A percentile compares a stretch with the other conserved stretches of the same genome.
phyloP scores from a whole-genome alignment of 345 rosid genomes.

The Citrus maxima region DNA sequence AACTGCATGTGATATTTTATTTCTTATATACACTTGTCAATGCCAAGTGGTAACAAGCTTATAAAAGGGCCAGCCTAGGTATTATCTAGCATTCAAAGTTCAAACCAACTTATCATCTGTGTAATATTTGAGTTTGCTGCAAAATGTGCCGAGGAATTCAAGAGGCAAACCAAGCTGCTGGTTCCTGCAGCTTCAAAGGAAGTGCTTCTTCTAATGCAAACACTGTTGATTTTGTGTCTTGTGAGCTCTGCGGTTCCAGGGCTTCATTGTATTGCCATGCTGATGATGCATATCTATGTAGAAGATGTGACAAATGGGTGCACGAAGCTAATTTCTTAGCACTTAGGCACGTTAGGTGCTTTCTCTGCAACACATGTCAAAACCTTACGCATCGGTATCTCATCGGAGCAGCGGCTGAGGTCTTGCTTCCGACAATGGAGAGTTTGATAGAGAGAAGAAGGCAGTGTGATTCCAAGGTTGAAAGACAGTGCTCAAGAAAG shows the following conservation, averaged over 20 bases:
- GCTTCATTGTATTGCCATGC: conserved; percentile 78
- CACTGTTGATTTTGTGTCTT: conserved; percentile 26
- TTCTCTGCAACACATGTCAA: conserved; percentile 63
- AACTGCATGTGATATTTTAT: conserved; percentile 1
- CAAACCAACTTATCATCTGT: neutral
- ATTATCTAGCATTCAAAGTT: no score
- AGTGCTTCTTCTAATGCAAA: neutral
- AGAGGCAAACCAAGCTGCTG: conserved; percentile 18
- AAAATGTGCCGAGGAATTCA: conserved; percentile 54
- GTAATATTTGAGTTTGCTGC: neutral
- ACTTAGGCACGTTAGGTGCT: conserved; percentile 65
- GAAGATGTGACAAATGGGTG: conserved; percentile 65
- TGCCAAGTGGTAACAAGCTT: neutral
- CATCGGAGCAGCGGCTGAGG: conserved; percentile 45
- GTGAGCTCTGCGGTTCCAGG: conserved; percentile 61
- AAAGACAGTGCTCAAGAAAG: conserved; percentile 17
- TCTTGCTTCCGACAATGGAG: conserved; percentile 33
- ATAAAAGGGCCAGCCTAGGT: neutral
- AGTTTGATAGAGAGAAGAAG: conserved; percentile 26
- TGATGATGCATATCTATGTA: conserved; percentile 70
- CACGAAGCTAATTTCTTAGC: conserved; percentile 86
- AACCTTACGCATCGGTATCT: conserved; percentile 55
- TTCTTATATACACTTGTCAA: neutral
- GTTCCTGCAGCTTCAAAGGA: conserved; percentile 9
- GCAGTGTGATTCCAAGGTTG: conserved; percentile 25